Percentiles rank a stretch among this genome's conserved stretches.
Evolutionary conservation across 257 asterid genomes (phyloP).

Genomic region (Oldenlandia corymbosa): DNA sequence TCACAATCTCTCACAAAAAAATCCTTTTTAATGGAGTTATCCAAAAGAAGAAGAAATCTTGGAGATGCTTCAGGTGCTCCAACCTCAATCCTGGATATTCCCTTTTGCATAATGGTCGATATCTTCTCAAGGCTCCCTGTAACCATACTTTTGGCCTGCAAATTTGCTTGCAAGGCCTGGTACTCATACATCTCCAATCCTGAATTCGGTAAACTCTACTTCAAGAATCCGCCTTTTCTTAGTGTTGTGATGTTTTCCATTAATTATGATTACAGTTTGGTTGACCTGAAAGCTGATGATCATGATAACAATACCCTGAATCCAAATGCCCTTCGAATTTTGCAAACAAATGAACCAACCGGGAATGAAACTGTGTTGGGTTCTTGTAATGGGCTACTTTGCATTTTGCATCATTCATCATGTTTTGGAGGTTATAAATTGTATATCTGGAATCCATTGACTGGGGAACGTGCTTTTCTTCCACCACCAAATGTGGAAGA

Average conservation of each 20-base stretch:
- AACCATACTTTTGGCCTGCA: not conserved
- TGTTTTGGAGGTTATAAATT: not conserved
- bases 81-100: not conserved
- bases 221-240: not conserved
- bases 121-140: slow-evolving; percentile 1
- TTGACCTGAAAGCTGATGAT: slow-evolving; percentile 1
- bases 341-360: not conserved
- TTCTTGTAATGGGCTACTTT: slow-evolving; percentile 7
- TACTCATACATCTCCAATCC: not conserved
- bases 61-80: not conserved
- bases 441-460: not conserved
- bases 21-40: too few species aligned
- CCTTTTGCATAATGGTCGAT: too few species aligned
- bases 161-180: not conserved
- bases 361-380: not conserved
- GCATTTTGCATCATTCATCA: not conserved
- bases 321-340: not conserved
- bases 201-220: not conserved
- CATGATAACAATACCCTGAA: not conserved
- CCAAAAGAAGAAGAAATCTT: not conserved
- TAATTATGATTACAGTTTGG: not conserved
- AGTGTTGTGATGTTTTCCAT: not conserved
- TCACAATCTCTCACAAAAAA: too few species aligned
- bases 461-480: not conserved
- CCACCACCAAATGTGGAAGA: not conserved